A percentile compares a stretch with the other conserved stretches of the same genome.
These are phyloP conservation scores for Mrakia hoshinonis DNA, from an alignment of 768 basidiomycete genomes.

Conservation along the genomic window DNA sequence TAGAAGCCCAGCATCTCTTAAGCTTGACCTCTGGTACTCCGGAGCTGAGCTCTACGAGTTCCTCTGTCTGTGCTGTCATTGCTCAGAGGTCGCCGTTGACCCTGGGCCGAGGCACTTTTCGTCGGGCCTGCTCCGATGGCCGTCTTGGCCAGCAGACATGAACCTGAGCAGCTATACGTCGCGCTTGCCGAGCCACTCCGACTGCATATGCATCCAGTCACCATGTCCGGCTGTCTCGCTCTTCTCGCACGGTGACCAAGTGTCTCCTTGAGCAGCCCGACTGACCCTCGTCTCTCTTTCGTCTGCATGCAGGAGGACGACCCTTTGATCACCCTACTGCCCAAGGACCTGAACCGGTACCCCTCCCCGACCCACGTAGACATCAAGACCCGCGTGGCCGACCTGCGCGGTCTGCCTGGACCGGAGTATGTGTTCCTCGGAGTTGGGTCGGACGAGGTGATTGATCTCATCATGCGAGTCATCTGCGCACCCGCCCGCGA, in stretches of 20 bases:
- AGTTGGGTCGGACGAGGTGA: slow-evolving; percentile 93
- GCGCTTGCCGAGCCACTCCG: too few relatives aligned
- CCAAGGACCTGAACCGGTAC: slow-evolving; percentile 65
- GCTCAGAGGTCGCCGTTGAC: too few relatives aligned
- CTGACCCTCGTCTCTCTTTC: slow-evolving; percentile 11
- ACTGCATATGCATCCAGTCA: too few relatives aligned
- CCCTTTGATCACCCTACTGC: slow-evolving; percentile 28
- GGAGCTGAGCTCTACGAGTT: neutral
- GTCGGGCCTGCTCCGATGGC: too few relatives aligned
- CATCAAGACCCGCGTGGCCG: slow-evolving; percentile 68
- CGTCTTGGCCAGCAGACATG: too few relatives aligned
- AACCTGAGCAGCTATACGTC: too few relatives aligned
- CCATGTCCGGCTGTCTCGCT: too few relatives aligned
- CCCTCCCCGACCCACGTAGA: slow-evolving; percentile 78
- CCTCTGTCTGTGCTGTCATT: neutral
- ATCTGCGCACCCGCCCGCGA: slow-evolving; percentile 71
- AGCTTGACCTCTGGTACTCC: too few relatives aligned
- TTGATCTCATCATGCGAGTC: slow-evolving; percentile 86
- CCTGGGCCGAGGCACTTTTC: too few relatives aligned
- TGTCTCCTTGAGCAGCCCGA: neutral
- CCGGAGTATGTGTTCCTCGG: slow-evolving; percentile 73
- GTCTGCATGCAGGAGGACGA: slow-evolving; percentile 24
- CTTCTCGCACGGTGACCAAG: neutral
- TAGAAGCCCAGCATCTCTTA: too few relatives aligned
- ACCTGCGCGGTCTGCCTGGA: slow-evolving; percentile 59